phyloP scores from a whole-genome alignment of 176 grass and related monocot genomes.

The Rhynchospora tenuis region DNA sequence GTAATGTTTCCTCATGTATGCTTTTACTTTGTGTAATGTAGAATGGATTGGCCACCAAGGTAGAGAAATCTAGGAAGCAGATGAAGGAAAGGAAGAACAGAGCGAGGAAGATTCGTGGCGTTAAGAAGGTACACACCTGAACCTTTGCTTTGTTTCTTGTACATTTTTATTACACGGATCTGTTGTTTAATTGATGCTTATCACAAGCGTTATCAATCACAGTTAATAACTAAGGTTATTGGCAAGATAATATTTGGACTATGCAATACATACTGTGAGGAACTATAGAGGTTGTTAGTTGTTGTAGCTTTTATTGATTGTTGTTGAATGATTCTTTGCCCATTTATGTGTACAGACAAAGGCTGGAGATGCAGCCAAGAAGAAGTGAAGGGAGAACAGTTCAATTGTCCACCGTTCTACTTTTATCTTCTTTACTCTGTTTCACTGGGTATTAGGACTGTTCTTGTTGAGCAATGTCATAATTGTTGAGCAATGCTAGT shows the following conservation, averaged over 20 bases:
- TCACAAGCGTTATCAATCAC: background rate
- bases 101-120: constrained; percentile 75
- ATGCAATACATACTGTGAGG: background rate
- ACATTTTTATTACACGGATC: background rate
- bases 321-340: background rate
- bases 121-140: constrained; percentile 57
- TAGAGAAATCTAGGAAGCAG: constrained; percentile 92
- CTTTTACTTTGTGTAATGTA: constrained; percentile 21
- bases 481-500: background rate
- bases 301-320: background rate
- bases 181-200: background rate
- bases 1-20: background rate
- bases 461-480: background rate
- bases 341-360: constrained; percentile 58
- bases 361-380: constrained; percentile 82
- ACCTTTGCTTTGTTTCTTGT: background rate
- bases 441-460: background rate
- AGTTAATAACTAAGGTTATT: background rate
- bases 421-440: background rate
- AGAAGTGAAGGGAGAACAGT: constrained; percentile 45
- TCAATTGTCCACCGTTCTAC: background rate
- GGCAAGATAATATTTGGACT: background rate
- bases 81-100: constrained; percentile 95
- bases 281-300: background rate
- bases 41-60: constrained; percentile 93